A percentile compares a stretch with the other conserved stretches of the same genome.
These are phyloP conservation scores for Plectranthus barbatus DNA, from an alignment of 257 asterid species.

Conservation along the genomic window DNA sequence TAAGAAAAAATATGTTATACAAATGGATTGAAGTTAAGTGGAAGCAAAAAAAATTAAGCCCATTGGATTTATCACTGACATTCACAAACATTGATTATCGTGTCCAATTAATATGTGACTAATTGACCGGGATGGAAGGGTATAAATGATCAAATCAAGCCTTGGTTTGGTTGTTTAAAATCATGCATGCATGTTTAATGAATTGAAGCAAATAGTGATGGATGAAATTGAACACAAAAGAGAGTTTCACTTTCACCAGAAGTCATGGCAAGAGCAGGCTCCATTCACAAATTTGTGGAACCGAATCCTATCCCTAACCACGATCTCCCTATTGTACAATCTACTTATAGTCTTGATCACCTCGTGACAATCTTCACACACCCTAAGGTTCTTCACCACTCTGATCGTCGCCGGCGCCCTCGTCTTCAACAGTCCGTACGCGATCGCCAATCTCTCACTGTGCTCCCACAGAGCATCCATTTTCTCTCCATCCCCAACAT, in stretches of 20 bases:
- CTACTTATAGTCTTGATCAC: conserved; percentile 52
- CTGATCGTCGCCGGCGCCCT: conserved; percentile 41
- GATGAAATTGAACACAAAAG: too few species aligned
- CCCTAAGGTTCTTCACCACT: conserved; percentile 52
- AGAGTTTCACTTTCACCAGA: conserved; percentile 60
- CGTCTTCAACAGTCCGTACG: conserved; percentile 58
- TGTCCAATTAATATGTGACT: too few species aligned
- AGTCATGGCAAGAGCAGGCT: conserved; percentile 52
- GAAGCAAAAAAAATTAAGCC: too few species aligned
- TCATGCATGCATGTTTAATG: too few species aligned
- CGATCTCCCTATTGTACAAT: conserved; percentile 51
- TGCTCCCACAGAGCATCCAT: conserved; percentile 57
- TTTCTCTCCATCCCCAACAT: conserved; percentile 46
- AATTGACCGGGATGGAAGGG: too few species aligned
- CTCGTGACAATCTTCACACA: conserved; percentile 62
- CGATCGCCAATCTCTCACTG: conserved; percentile 62
- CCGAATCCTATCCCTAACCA: conserved; percentile 55
- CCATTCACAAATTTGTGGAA: conserved; percentile 56
- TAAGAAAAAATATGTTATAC: too few species aligned
- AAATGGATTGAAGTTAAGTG: too few species aligned
- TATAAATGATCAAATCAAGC: too few species aligned
- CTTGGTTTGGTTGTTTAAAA: too few species aligned
- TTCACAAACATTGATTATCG: too few species aligned
- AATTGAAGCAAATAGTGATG: too few species aligned
- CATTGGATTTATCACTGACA: too few species aligned